Evolutionary conservation across 2,329 filamentous ascomycete genomes (phyloP).

Genomic region (Ilyonectria robusta): DNA sequence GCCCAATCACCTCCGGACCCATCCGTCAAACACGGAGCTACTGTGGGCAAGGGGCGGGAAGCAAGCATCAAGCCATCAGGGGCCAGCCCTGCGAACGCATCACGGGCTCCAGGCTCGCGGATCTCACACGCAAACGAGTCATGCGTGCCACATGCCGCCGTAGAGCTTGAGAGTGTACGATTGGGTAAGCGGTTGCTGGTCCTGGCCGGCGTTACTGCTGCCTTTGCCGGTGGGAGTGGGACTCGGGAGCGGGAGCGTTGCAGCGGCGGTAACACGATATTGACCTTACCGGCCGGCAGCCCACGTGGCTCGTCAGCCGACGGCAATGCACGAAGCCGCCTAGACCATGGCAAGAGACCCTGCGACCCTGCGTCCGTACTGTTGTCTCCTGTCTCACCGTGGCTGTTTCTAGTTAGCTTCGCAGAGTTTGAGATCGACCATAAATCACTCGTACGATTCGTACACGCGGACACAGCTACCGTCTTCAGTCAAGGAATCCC

Average conservation of each 20-base stretch:
- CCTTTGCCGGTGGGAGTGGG: not conserved
- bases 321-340: slow-evolving; percentile 11
- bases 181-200: not conserved
- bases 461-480: too few species aligned
- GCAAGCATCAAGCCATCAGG: slow-evolving; percentile 17
- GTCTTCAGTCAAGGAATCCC: not conserved
- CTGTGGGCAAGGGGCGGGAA: slow-evolving; percentile 22
- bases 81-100: slow-evolving; percentile 1
- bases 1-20: slow-evolving; percentile 12
- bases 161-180: not conserved
- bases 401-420: not conserved
- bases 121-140: not conserved
- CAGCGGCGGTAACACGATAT: not conserved
- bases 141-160: not conserved
- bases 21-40: not conserved
- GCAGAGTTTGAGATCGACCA: not conserved
- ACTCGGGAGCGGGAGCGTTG: not conserved
- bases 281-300: slow-evolving; percentile 7
- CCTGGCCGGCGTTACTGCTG: not conserved
- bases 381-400: slow-evolving; percentile 15
- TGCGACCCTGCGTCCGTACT: not conserved
- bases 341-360: not conserved
- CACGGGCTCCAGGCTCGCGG: not conserved
- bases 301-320: slow-evolving; percentile 39
- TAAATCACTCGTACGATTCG: not conserved